Conservation (phyloP, 345 rosid species). For the Anastatica hierochuntica region DNA sequence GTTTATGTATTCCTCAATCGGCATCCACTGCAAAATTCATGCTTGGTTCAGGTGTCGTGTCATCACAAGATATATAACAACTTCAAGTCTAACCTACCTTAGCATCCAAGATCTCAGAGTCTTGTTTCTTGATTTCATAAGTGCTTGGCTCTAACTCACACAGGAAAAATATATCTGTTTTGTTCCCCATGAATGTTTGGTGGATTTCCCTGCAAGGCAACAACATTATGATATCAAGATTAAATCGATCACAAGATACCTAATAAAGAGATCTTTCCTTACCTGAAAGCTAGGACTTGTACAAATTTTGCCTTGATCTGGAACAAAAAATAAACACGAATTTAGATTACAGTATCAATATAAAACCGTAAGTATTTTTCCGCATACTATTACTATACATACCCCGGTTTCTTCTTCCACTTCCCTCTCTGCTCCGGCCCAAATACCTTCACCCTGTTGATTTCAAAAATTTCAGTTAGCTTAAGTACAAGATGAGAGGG, state of each 20-base stretch:
- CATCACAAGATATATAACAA: too few relatives aligned
- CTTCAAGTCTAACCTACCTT: too few relatives aligned
- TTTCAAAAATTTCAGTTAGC: too few relatives aligned
- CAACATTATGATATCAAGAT: neutral
- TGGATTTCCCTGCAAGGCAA: conserved; percentile 45
- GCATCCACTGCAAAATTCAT: too few relatives aligned
- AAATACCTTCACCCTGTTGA: conserved; percentile 4
- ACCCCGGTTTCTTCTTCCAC: conserved; percentile 7
- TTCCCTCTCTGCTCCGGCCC: neutral
- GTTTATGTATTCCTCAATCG: conserved; percentile 51
- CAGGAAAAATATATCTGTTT: conserved; percentile 46
- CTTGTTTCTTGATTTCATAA: conserved; percentile 37
- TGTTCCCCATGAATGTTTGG: conserved; percentile 29
- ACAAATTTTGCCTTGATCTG: conserved; percentile 49
- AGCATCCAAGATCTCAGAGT: conserved; percentile 45
- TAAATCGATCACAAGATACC: neutral
- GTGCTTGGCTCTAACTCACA: conserved; percentile 40
- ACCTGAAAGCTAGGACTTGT: conserved; percentile 56
- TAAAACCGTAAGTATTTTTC: neutral
- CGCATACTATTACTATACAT: neutral
- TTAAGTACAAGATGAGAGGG: too few relatives aligned
- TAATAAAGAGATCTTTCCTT: neutral
- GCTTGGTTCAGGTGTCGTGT: too few relatives aligned
- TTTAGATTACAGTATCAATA: neutral
- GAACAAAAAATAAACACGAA: neutral